Percentiles rank a stretch among this genome's conserved stretches.
phyloP scores from a whole-genome alignment of 371 early-diverging fungal genomes.

The Mortierella sp. region DNA sequence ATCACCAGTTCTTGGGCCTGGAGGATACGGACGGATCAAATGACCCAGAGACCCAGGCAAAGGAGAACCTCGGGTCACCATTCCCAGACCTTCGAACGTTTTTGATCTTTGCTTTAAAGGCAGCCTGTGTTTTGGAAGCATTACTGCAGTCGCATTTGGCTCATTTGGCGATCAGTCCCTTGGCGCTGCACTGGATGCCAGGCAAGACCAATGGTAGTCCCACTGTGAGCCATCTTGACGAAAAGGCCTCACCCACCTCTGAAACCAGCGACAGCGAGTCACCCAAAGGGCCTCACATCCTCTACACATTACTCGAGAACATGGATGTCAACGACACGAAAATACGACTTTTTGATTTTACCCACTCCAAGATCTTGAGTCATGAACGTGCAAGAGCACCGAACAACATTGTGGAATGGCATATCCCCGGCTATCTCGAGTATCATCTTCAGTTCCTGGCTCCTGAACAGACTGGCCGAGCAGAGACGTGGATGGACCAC shows the following conservation, averaged over 20 bases:
- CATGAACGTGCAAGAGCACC: slow-evolving; percentile 52
- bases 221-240: not conserved
- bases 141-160: slow-evolving; percentile 26
- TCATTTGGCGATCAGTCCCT: slow-evolving; percentile 43
- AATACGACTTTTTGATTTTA: slow-evolving; percentile 46
- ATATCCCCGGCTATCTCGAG: slow-evolving; percentile 47
- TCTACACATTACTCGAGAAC: slow-evolving; percentile 14
- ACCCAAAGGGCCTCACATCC: slow-evolving; percentile 1
- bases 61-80: slow-evolving; percentile 28
- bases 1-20: slow-evolving; percentile 32
- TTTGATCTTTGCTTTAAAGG: slow-evolving; percentile 46
- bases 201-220: slow-evolving; percentile 5
- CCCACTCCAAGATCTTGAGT: slow-evolving; percentile 50
- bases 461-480: slow-evolving; percentile 70
- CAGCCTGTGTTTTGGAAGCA: slow-evolving; percentile 38
- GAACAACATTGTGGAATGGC: slow-evolving; percentile 52
- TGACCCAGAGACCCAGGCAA: slow-evolving; percentile 12
- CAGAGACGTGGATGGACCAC: slow-evolving; percentile 68
- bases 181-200: slow-evolving; percentile 40
- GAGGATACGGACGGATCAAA: slow-evolving; percentile 20
- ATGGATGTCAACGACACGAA: slow-evolving; percentile 45
- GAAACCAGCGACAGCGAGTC: not conserved
- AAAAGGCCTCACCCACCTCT: too few relatives aligned
- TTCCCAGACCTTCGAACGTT: slow-evolving; percentile 40
- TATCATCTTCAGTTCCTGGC: slow-evolving; percentile 58